phyloP scores from a whole-genome alignment of 768 basidiomycete genomes.

The Suillus americanus region DNA sequence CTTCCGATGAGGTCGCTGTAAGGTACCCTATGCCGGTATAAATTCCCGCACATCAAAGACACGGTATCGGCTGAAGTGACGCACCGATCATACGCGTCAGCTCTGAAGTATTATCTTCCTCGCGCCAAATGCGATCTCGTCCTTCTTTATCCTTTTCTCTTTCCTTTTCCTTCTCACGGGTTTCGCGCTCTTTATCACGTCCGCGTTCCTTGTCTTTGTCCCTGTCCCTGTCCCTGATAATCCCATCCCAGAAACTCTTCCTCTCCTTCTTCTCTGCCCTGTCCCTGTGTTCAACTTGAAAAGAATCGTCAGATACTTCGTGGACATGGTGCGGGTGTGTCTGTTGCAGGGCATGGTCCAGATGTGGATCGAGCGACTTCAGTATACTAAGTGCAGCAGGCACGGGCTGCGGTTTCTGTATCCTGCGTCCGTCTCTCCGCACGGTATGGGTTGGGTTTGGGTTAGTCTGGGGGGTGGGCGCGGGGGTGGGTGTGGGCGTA shows the following conservation, averaged over 20 bases:
- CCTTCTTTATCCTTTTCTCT: conserved; percentile 38
- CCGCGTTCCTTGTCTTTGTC: conserved; percentile 30
- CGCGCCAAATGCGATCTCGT: conserved; percentile 29
- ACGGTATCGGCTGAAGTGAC: conserved; percentile 11
- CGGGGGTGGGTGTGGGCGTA: background rate
- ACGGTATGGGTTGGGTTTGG: conserved; percentile 19
- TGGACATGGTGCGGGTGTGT: conserved; percentile 14
- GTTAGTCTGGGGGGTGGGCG: conserved; percentile 12
- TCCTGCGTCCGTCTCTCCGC: conserved; percentile 25
- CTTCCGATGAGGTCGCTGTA: conserved; percentile 77
- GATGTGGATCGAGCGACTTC: conserved; percentile 59
- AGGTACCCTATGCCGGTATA: conserved; percentile 55
- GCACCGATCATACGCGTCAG: conserved; percentile 73
- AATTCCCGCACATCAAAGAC: conserved; percentile 1
- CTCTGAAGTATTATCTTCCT: conserved; percentile 51
- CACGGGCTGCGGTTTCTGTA: conserved; percentile 24
- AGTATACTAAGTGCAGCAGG: conserved; percentile 54
- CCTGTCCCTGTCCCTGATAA: conserved; percentile 34
- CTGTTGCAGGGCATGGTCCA: conserved; percentile 17
- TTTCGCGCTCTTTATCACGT: conserved; percentile 14
- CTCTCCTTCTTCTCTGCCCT: conserved; percentile 49
- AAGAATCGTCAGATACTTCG: conserved; percentile 33
- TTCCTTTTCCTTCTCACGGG: conserved; percentile 15
- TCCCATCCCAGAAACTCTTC: conserved; percentile 54
- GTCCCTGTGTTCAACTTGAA: conserved; percentile 25